phyloP scores from a whole-genome alignment of 1,284 basidiomycete species.

The Marasmius fiardii region DNA sequence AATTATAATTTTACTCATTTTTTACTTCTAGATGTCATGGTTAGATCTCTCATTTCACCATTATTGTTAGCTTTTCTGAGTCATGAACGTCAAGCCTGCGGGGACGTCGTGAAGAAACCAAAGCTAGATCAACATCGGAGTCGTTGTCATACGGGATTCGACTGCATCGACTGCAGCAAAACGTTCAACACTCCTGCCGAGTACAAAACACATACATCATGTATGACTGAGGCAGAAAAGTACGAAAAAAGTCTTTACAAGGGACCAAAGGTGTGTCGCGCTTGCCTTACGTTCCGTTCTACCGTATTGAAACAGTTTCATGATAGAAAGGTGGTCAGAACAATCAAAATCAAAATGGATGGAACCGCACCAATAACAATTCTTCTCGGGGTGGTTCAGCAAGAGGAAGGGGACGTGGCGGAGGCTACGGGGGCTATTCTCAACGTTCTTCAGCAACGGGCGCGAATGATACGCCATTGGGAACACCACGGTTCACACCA shows the following conservation, averaged over 20 bases:
- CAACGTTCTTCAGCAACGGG: constrained; percentile 46
- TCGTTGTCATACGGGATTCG: constrained; percentile 67
- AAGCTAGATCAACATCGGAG: constrained; percentile 74
- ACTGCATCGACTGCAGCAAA: constrained; percentile 85
- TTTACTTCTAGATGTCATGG: constrained; percentile 36
- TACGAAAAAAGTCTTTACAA: constrained; percentile 87
- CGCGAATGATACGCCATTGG: constrained; percentile 66
- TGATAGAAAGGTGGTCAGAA: constrained; percentile 11
- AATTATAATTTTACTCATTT: not conserved
- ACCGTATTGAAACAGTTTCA: not conserved
- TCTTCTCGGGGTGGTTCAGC: constrained; percentile 16
- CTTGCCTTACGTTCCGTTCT: not conserved
- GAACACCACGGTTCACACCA: constrained; percentile 41
- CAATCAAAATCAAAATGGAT: constrained; percentile 19
- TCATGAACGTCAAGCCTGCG: constrained; percentile 48
- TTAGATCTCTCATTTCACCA: constrained; percentile 19
- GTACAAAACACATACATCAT: constrained; percentile 81
- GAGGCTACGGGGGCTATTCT: constrained; percentile 26
- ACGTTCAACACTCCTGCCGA: constrained; percentile 74
- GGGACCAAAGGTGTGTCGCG: constrained; percentile 56
- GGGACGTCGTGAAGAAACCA: constrained; percentile 88
- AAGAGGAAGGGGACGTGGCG: constrained; percentile 25
- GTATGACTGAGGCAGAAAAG: constrained; percentile 88
- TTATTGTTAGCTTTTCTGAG: not conserved
- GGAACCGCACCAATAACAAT: constrained; percentile 1